These are phyloP conservation scores for Pontederia crassipes DNA, from an alignment of 176 grass and related monocot species.

Conservation along the genomic window DNA sequence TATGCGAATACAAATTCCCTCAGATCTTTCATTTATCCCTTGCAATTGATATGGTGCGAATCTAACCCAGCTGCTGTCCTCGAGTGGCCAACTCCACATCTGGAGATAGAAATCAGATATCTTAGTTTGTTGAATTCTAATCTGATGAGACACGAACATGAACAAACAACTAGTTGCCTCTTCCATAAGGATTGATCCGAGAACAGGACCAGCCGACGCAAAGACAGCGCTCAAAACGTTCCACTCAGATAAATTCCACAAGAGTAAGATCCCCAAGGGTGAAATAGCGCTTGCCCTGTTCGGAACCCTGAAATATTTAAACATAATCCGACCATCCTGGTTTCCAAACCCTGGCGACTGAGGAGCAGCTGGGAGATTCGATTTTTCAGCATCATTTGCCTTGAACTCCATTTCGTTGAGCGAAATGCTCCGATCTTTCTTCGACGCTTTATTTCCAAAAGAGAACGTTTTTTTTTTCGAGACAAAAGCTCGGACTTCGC, in stretches of 20 bases:
- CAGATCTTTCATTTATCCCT: constrained; percentile 56
- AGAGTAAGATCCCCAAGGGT: constrained; percentile 51
- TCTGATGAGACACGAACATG: constrained; percentile 77
- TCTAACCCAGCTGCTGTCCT: constrained; percentile 63
- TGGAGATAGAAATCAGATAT: constrained; percentile 68
- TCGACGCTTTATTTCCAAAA: constrained; percentile 62
- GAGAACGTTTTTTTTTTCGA: constrained; percentile 60
- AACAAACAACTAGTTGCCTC: constrained; percentile 47
- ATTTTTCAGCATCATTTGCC: constrained; percentile 7
- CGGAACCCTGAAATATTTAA: constrained; percentile 61
- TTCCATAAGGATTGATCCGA: constrained; percentile 76
- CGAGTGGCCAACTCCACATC: constrained; percentile 74
- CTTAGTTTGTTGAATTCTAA: constrained; percentile 63
- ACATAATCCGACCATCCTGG: constrained; percentile 32
- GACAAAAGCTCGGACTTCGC: constrained; percentile 35
- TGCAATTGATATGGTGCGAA: constrained; percentile 62
- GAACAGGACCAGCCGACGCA: constrained; percentile 57
- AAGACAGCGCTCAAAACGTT: constrained; percentile 49
- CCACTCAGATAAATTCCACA: constrained; percentile 71
- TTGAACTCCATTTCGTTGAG: constrained; percentile 10
- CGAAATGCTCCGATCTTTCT: constrained; percentile 23
- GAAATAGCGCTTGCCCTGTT: constrained; percentile 63
- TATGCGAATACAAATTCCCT: constrained; percentile 44
- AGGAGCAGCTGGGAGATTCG: constrained; percentile 4
- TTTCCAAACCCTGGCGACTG: constrained; percentile 55